A percentile compares a stretch with the other conserved stretches of the same genome.
Conservation (phyloP, 2,329 filamentous ascomycete genomes). For the Botrytis fragariae region DNA sequence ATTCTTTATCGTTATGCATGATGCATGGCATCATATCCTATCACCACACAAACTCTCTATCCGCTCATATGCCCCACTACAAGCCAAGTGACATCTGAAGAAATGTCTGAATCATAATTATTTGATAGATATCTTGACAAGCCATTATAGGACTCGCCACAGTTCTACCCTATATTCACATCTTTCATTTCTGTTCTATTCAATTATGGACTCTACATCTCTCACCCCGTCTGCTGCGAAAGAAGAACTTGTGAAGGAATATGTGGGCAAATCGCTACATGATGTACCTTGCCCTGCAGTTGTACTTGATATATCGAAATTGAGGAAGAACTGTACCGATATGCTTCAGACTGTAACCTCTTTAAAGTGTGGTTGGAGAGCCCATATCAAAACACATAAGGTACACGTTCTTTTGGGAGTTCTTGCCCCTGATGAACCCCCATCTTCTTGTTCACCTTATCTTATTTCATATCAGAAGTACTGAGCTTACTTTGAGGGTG, state of each 20-base stretch:
- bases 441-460: neutral
- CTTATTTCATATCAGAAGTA: neutral
- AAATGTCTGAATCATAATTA: neutral
- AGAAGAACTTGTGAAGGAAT: constrained; percentile 45
- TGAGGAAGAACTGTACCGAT: constrained; percentile 64
- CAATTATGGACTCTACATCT: constrained; percentile 30
- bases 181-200: neutral
- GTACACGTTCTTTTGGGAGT: constrained; percentile 41
- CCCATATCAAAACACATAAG: constrained; percentile 84
- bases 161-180: neutral
- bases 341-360: constrained; percentile 65
- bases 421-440: neutral
- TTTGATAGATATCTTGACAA: neutral
- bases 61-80: constrained; percentile 1
- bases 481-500: neutral
- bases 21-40: neutral
- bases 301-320: constrained; percentile 65
- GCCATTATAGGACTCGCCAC: neutral
- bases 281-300: constrained; percentile 64
- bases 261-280: constrained; percentile 58
- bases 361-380: constrained; percentile 65
- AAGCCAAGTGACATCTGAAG: neutral
- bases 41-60: neutral
- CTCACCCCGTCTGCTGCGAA: constrained; percentile 33
- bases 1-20: neutral